These are phyloP conservation scores for Helichrysum umbraculigerum DNA, from an alignment of 129 eudicot genomes.

Conservation along the genomic window DNA sequence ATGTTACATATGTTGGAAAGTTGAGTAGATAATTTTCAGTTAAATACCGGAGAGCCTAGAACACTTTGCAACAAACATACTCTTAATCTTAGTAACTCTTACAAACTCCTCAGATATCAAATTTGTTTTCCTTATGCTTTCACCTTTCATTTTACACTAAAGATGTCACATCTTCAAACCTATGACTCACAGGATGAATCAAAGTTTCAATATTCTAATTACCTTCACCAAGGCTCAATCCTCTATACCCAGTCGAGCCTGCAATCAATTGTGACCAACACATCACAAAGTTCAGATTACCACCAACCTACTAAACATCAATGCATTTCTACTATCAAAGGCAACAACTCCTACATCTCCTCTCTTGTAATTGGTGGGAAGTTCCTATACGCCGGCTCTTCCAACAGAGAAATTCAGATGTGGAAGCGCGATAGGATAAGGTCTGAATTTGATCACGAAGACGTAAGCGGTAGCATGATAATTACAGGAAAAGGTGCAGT, in stretches of 20 bases:
- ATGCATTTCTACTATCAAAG: constrained; percentile 58
- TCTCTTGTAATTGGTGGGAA: constrained; percentile 56
- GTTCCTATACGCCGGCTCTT: constrained; percentile 64
- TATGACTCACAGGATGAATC: constrained; percentile 38
- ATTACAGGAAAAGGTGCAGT: constrained; percentile 57
- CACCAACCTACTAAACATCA: constrained; percentile 29
- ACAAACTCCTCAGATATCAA: constrained; percentile 33
- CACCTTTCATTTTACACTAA: constrained; percentile 26
- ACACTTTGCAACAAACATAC: constrained; percentile 26
- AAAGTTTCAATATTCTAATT: constrained; percentile 30
- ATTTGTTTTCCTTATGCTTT: constrained; percentile 23
- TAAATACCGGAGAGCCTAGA: constrained; percentile 13
- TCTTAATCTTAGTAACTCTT: constrained; percentile 20
- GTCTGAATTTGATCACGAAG: constrained; percentile 37
- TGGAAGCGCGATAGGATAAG: constrained; percentile 43
- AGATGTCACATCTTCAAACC: constrained; percentile 40
- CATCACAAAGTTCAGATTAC: constrained; percentile 33
- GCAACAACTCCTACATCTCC: constrained; percentile 62
- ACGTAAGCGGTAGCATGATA: constrained; percentile 24
- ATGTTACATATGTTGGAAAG: constrained; percentile 29
- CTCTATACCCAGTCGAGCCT: constrained; percentile 33
- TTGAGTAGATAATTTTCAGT: constrained; percentile 18
- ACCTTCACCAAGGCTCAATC: constrained; percentile 38
- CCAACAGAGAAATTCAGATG: constrained; percentile 55
- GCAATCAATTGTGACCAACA: constrained; percentile 34